Evolutionary conservation across 2,329 filamentous ascomycete species (phyloP).

Genomic region (Pseudocercospora eumusae): DNA sequence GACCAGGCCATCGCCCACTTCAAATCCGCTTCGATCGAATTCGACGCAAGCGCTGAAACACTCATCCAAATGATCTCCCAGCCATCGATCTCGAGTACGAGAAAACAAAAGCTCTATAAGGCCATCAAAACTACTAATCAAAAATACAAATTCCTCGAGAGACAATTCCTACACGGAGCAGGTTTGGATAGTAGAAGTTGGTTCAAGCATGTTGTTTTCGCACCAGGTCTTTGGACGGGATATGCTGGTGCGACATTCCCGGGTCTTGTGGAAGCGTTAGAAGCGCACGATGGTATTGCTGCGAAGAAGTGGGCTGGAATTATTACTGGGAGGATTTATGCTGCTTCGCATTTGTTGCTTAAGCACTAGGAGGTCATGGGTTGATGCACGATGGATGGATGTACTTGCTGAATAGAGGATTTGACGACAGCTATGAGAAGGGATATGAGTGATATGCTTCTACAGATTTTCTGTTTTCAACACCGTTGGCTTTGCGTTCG

Average conservation of each 20-base stretch:
- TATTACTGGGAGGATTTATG: constrained; percentile 38
- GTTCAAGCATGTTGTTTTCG: constrained; percentile 96
- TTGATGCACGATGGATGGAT: background rate
- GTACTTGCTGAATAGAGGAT: background rate
- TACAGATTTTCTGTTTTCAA: too few relatives aligned
- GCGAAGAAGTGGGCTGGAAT: constrained; percentile 49
- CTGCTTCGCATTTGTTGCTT: constrained; percentile 24
- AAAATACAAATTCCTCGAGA: constrained; percentile 82
- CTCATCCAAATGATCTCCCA: constrained; percentile 46
- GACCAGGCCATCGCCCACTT: constrained; percentile 54
- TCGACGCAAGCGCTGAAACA: constrained; percentile 54
- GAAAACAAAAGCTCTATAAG: constrained; percentile 51
- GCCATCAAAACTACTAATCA: constrained; percentile 66
- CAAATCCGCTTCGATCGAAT: constrained; percentile 49
- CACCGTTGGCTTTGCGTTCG: too few relatives aligned
- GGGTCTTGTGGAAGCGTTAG: constrained; percentile 63
- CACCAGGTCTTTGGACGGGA: constrained; percentile 86
- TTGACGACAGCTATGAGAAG: background rate
- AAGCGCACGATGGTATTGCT: constrained; percentile 47
- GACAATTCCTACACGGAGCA: constrained; percentile 71
- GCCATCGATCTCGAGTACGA: constrained; percentile 45
- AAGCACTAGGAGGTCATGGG: constrained; percentile 8
- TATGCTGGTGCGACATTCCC: constrained; percentile 75
- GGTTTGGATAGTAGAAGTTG: constrained; percentile 79
- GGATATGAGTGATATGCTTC: background rate